Evolutionary conservation across 768 basidiomycete species (phyloP).

Genomic region (Sistotremastrum niveocremeum): DNA sequence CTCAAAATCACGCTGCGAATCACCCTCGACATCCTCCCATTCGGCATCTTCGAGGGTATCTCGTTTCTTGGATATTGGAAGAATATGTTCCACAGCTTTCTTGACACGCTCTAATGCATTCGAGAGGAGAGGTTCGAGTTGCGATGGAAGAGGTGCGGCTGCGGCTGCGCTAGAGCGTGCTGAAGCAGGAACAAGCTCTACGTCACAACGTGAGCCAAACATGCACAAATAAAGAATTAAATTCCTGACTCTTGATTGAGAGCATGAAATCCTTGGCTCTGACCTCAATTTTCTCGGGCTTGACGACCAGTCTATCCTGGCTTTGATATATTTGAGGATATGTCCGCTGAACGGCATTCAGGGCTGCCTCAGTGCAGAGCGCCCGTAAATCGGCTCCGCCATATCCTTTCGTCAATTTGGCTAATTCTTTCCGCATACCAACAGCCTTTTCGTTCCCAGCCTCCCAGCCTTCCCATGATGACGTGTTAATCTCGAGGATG

Average conservation of each 20-base stretch:
- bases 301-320: conserved; percentile 67
- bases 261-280: conserved; percentile 92
- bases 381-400: conserved; percentile 97
- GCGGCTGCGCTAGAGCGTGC: conserved; percentile 80
- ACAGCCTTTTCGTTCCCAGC: conserved; percentile 28
- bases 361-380: conserved; percentile 88
- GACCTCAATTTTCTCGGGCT: conserved; percentile 75
- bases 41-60: conserved; percentile 90
- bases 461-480: conserved; percentile 78
- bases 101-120: conserved; percentile 61
- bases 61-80: conserved; percentile 71
- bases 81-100: conserved; percentile 48
- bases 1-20: conserved; percentile 73
- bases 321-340: conserved; percentile 98
- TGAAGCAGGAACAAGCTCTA: conserved; percentile 91
- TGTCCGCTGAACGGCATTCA: conserved; percentile 90
- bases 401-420: conserved; percentile 90
- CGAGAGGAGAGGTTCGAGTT: conserved; percentile 68
- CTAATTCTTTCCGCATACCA: conserved; percentile 48
- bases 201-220: neutral
- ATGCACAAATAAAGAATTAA: conserved; percentile 1
- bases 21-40: conserved; percentile 58
- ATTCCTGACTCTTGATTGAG: conserved; percentile 75
- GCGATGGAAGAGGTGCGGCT: conserved; percentile 72
- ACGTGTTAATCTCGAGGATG: conserved; percentile 85